Evolutionary conservation across 345 rosid genomes (phyloP).

Genomic region (Lepidium africanum): DNA sequence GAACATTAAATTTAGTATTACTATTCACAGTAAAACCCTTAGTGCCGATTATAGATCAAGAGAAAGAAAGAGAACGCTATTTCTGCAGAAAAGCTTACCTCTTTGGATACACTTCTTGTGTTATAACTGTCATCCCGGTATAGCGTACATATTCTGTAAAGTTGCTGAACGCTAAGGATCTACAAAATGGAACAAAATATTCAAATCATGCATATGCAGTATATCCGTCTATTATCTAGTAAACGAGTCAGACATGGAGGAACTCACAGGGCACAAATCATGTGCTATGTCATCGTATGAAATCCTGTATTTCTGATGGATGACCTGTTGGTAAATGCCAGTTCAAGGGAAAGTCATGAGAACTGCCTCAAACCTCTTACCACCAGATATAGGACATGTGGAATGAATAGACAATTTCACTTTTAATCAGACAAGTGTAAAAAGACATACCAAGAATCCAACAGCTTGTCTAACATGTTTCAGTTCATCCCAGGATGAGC

Average conservation of each 20-base stretch:
- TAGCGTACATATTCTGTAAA: constrained; percentile 85
- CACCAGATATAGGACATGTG: background rate
- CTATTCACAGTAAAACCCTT: background rate
- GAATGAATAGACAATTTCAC: background rate
- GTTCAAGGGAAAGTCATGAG: constrained; percentile 15
- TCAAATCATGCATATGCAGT: background rate
- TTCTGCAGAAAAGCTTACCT: constrained; percentile 37
- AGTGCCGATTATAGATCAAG: background rate
- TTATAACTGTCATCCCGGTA: constrained; percentile 97
- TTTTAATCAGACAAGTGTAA: background rate
- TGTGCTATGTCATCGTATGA: constrained; percentile 88
- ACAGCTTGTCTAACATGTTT: constrained; percentile 97
- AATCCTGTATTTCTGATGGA: constrained; percentile 89
- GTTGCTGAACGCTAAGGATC: constrained; percentile 95
- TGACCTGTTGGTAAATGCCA: constrained; percentile 51
- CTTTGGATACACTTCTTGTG: constrained; percentile 82
- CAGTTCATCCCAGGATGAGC: constrained; percentile 95
- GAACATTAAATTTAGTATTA: background rate
- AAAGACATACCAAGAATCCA: constrained; percentile 86
- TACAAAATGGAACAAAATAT: constrained; percentile 26
- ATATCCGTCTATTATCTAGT: background rate
- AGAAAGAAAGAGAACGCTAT: background rate
- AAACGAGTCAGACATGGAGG: background rate
- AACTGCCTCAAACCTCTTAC: background rate
- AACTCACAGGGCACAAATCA: constrained; percentile 81